Evolutionary conservation across 495 filamentous ascomycete species (phyloP).

Genomic region (Tuber melanosporum): DNA sequence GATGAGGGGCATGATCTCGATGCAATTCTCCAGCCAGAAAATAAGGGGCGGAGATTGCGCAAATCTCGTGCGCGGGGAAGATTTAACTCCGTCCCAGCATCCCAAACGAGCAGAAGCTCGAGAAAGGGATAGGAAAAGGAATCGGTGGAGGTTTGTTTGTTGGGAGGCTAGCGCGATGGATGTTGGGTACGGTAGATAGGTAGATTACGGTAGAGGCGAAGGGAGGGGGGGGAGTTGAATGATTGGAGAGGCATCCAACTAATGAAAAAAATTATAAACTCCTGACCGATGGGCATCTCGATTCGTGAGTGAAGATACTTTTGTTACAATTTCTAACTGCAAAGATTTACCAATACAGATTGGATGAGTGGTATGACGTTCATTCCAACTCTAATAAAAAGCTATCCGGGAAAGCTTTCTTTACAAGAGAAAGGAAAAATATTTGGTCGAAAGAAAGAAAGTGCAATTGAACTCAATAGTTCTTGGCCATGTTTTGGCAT

Average conservation of each 20-base stretch:
- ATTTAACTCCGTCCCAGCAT: background rate
- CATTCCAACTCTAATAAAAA: background rate
- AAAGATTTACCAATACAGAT: background rate
- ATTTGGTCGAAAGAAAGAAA: background rate
- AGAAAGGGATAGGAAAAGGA: background rate
- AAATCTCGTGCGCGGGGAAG: background rate
- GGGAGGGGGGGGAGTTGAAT: background rate
- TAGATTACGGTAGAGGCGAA: background rate
- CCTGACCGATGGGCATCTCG: background rate
- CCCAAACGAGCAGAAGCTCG: background rate
- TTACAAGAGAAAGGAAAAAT: background rate
- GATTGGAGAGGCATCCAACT: background rate
- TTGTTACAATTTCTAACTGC: slow-evolving; percentile 3
- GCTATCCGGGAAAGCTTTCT: background rate
- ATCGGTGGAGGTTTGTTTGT: background rate
- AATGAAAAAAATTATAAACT: background rate
- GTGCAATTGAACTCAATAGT: slow-evolving; percentile 56
- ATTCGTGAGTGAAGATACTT: background rate
- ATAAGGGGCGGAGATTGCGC: background rate
- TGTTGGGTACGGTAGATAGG: background rate
- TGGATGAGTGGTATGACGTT: background rate
- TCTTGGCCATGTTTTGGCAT: slow-evolving; percentile 81
- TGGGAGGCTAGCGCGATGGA: background rate
- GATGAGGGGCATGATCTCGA: background rate
- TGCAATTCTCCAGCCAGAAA: background rate